phyloP scores from a whole-genome alignment of 768 basidiomycete species.

The Russula virescens region DNA sequence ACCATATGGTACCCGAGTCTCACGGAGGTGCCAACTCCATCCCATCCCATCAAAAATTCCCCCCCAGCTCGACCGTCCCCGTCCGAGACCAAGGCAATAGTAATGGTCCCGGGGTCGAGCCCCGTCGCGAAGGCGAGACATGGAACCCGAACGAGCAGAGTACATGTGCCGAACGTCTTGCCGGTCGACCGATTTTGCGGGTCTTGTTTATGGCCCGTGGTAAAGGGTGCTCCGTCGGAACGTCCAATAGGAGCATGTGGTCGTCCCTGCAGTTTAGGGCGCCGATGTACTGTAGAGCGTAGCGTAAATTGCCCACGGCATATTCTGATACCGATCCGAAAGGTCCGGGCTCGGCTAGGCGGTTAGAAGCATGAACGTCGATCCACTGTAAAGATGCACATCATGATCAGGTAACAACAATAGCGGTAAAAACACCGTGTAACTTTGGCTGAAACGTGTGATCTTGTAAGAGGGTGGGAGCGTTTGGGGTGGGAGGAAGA shows the following conservation, averaged over 20 bases:
- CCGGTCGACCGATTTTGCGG: background rate
- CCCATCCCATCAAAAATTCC: no score
- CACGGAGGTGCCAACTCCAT: background rate
- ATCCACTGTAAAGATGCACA: background rate
- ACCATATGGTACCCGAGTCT: background rate
- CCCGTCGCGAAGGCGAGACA: background rate
- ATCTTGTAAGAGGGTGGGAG: background rate
- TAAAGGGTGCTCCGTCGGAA: background rate
- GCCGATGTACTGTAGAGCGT: background rate
- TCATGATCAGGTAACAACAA: background rate
- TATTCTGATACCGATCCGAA: background rate
- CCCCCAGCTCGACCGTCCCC: background rate
- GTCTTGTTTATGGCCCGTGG: background rate
- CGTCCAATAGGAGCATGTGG: background rate
- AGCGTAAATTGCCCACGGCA: background rate
- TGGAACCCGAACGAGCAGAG: background rate
- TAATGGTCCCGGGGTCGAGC: background rate
- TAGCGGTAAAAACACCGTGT: background rate
- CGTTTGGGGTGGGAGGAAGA: background rate
- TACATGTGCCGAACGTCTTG: no score
- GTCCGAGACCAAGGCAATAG: no score
- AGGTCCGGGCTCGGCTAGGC: background rate
- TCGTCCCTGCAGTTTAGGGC: slow-evolving; percentile 1
- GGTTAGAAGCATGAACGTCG: background rate
- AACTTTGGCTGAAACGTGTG: background rate